phyloP scores from a whole-genome alignment of 2,329 filamentous ascomycete species.

The Penicillium sp. region DNA sequence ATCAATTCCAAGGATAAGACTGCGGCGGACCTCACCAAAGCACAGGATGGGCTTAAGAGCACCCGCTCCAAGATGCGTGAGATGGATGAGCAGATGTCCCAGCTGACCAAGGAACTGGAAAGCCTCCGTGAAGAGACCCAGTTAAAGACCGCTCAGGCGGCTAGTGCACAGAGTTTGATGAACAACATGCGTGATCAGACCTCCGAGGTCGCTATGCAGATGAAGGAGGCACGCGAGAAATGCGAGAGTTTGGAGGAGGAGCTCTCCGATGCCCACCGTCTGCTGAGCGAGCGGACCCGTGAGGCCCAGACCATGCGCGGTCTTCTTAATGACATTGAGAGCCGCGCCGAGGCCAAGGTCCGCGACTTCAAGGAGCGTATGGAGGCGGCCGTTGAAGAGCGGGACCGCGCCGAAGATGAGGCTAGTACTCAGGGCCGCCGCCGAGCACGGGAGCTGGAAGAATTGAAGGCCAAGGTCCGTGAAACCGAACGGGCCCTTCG shows the following conservation, averaged over 20 bases:
- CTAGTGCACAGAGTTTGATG: slow-evolving; percentile 77
- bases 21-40: slow-evolving; percentile 62
- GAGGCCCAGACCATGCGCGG: slow-evolving; percentile 94
- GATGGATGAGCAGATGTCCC: slow-evolving; percentile 68
- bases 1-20: slow-evolving; percentile 68
- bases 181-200: slow-evolving; percentile 91
- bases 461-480: slow-evolving; percentile 70
- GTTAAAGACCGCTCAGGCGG: slow-evolving; percentile 79
- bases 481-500: slow-evolving; percentile 77
- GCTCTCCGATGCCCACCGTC: slow-evolving; percentile 76
- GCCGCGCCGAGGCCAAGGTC: slow-evolving; percentile 72
- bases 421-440: slow-evolving; percentile 71
- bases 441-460: slow-evolving; percentile 77
- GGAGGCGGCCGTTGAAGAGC: slow-evolving; percentile 87
- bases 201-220: slow-evolving; percentile 79
- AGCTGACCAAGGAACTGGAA: slow-evolving; percentile 63
- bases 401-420: slow-evolving; percentile 89
- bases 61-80: slow-evolving; percentile 59
- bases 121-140: slow-evolving; percentile 72
- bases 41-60: slow-evolving; percentile 64
- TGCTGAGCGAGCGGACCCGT: slow-evolving; percentile 80
- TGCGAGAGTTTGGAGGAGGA: slow-evolving; percentile 89
- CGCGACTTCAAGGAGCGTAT: slow-evolving; percentile 85
- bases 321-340: slow-evolving; percentile 79
- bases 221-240: slow-evolving; percentile 79